These are phyloP conservation scores for Irpex sp. DNA, from an alignment of 1,284 basidiomycete species.

Conservation along the genomic window DNA sequence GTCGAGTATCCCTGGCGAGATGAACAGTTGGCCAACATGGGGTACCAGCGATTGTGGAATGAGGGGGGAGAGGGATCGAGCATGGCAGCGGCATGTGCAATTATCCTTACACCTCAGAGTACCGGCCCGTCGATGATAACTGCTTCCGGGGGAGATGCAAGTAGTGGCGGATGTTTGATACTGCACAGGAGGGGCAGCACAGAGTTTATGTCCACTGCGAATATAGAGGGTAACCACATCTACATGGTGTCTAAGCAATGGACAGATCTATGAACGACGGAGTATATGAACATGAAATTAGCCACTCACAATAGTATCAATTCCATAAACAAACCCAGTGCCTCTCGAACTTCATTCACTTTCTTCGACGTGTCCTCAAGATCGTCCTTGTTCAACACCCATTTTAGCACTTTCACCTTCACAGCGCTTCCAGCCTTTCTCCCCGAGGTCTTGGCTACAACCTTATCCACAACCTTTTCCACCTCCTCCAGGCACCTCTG, in stretches of 20 bases:
- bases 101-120: background rate
- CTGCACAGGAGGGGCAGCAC: too few species aligned
- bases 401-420: background rate
- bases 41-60: background rate
- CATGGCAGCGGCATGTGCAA: too few species aligned
- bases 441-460: background rate
- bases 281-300: too few species aligned
- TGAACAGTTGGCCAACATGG: background rate
- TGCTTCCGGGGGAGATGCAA: too few species aligned
- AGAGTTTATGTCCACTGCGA: too few species aligned
- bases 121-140: too few species aligned
- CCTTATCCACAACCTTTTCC: background rate
- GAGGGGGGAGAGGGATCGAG: background rate
- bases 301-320: background rate
- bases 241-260: too few species aligned
- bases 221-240: too few species aligned
- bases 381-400: background rate
- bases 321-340: background rate
- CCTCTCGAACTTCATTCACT: background rate
- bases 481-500: background rate
- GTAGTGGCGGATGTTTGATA: too few species aligned
- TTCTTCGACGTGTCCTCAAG: background rate
- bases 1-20: too few species aligned
- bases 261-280: too few species aligned
- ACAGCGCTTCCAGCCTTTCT: background rate